These are phyloP conservation scores for Gelatoporia subvermispora DNA, from an alignment of 768 basidiomycete genomes.

Conservation along the genomic window DNA sequence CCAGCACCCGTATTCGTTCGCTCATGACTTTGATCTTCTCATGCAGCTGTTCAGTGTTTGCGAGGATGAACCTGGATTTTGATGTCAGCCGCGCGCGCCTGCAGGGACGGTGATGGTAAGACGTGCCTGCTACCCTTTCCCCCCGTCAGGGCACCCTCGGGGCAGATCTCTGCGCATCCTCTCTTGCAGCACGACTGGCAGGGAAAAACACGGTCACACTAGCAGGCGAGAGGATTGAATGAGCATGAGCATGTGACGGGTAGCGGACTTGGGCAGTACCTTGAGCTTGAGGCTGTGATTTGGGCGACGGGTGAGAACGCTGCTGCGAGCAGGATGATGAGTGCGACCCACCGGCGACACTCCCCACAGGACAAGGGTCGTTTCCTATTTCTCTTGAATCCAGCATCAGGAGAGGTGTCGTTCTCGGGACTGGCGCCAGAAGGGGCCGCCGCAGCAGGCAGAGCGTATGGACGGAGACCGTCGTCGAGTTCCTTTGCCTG, in stretches of 20 bases:
- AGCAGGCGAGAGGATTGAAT: constrained; percentile 50
- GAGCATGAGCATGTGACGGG: constrained; percentile 47
- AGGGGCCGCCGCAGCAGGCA: constrained; percentile 12
- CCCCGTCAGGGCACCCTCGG: constrained; percentile 56
- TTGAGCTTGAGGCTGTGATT: constrained; percentile 58
- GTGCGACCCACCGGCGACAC: constrained; percentile 49
- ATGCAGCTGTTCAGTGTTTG: constrained; percentile 67
- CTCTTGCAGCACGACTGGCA: constrained; percentile 39
- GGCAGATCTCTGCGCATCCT: constrained; percentile 27
- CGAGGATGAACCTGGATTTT: constrained; percentile 54
- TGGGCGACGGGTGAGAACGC: constrained; percentile 8
- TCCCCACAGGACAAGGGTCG: constrained; percentile 61
- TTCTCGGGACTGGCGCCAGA: constrained; percentile 18
- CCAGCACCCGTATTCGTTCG: constrained; percentile 58
- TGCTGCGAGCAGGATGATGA: constrained; percentile 1
- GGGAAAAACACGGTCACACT: constrained; percentile 61
- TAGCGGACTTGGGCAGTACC: constrained; percentile 34
- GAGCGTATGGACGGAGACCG: constrained; percentile 11
- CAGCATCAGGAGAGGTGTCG: constrained; percentile 17
- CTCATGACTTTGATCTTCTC: constrained; percentile 62
- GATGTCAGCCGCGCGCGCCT: constrained; percentile 40
- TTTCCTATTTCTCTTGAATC: constrained; percentile 29
- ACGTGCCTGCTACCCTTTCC: constrained; percentile 69
- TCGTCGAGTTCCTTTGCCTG: constrained; percentile 14
- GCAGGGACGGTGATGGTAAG: constrained; percentile 23